Base-by-base conservation (phyloP, 1,284 basidiomycete species). In the Cryptococcus sp. region DNA sequence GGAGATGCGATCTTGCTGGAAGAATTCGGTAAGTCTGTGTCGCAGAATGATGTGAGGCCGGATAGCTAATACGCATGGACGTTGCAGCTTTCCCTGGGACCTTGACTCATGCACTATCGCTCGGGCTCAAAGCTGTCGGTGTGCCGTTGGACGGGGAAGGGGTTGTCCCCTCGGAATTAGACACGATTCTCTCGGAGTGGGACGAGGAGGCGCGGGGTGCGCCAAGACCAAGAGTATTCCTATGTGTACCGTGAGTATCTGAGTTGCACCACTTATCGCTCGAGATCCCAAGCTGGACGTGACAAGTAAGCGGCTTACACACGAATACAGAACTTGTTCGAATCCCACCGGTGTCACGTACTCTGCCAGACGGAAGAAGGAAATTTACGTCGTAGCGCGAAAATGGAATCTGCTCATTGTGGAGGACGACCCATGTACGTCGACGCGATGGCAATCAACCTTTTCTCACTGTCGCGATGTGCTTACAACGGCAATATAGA, bases 311-410 rank as follows among this genome's bases (percentile, higher is more conserved):
- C 25, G 19, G n/a, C 39, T 23, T 22, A 15, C 23, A 50, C 15
- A 89, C 31, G 80, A 88, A 71, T 27, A 35, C 88, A 90, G 70
- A 11, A 72, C 71, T 3, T 72, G 71, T 60, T 68, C 66, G n/a
- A 91, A 92, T 75, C 88, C 88, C 4, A 86, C 84, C 15, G 88
- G 88, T 19, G 80, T 83, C 84, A 87, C 86, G 0, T 87, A 87
- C 83, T 77, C 81, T 4, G 69, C 74, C 3, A 65, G 80, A 52
- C 81, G 89, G 61, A 90, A 90, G 81, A 82, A 85, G 68, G 86
- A 85, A 53, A 87, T 91, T 57, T 91, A 91, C 73, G 82, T 84
- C 17, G 80, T 90, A 58, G 87, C 86, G 60, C 86, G 88, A 50
- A 85, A 89, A 77, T 89, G 83, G 73, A 85, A 87, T 62, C 61